Conservation (phyloP, 2,329 filamentous ascomycete genomes). For the Apiospora sp. region DNA sequence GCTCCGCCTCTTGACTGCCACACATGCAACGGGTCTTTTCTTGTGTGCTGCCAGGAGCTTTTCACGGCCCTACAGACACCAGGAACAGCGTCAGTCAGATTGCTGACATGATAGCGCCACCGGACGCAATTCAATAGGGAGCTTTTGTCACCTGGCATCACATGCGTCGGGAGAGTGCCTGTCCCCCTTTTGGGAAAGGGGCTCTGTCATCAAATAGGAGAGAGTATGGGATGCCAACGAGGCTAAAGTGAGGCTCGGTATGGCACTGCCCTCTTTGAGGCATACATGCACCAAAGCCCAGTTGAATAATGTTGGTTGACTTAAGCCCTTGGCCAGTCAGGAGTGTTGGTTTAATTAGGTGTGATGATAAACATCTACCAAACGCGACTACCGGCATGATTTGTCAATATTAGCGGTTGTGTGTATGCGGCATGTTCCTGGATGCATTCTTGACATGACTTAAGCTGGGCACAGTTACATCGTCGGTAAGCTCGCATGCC, state of each 20-base stretch:
- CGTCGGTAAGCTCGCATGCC: neutral
- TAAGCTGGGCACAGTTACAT: neutral
- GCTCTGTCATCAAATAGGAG: conserved; percentile 11
- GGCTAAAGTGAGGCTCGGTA: neutral
- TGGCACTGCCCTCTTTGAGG: neutral
- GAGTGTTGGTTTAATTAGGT: neutral
- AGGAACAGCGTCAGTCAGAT: neutral
- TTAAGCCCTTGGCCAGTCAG: neutral
- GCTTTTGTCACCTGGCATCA: neutral
- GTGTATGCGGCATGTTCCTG: neutral
- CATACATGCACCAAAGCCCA: neutral
- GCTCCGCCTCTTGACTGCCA: neutral
- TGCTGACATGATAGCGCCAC: conserved; percentile 9
- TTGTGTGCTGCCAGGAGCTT: neutral
- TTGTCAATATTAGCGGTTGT: neutral
- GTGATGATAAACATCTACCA: neutral
- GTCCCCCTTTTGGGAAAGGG: neutral
- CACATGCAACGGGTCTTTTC: neutral
- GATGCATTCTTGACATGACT: neutral
- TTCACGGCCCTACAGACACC: neutral
- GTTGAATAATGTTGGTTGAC: neutral
- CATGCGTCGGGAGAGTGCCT: neutral
- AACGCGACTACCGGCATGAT: neutral
- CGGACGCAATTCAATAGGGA: neutral
- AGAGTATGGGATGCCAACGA: neutral